Conservation (phyloP, 2,329 filamentous ascomycete species). For the Calycina marina region DNA sequence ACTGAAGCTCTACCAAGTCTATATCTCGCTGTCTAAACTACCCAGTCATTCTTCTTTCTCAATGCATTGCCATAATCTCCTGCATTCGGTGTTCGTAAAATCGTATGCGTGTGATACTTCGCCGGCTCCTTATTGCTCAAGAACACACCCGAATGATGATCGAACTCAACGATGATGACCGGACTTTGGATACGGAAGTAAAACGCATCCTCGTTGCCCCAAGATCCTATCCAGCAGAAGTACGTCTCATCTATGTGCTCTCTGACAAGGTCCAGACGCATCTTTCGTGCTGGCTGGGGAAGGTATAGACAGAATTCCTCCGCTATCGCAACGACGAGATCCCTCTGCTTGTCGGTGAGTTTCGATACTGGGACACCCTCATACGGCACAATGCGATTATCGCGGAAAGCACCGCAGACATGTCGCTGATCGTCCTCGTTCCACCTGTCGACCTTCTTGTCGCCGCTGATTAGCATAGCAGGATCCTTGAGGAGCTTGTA, state of each 20-base stretch:
- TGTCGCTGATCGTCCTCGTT: slow-evolving; percentile 72
- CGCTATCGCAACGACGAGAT: slow-evolving; percentile 41
- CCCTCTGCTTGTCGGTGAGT: slow-evolving; percentile 33
- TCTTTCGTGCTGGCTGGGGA: slow-evolving; percentile 36
- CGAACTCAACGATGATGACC: slow-evolving; percentile 61
- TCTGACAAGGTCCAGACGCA: slow-evolving; percentile 39
- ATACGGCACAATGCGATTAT: slow-evolving; percentile 63
- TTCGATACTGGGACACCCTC: slow-evolving; percentile 44
- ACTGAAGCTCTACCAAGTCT: too few species aligned
- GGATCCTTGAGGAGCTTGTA: slow-evolving; percentile 48
- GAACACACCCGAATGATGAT: slow-evolving; percentile 69
- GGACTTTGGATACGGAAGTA: slow-evolving; percentile 69
- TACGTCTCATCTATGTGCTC: slow-evolving; percentile 54
- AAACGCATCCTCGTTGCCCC: slow-evolving; percentile 51
- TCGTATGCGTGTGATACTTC: slow-evolving; percentile 68
- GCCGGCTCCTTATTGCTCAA: slow-evolving; percentile 57
- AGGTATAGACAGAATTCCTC: slow-evolving; percentile 55
- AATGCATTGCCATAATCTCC: slow-evolving; percentile 54
- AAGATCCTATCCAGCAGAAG: slow-evolving; percentile 67
- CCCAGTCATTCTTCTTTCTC: background rate
- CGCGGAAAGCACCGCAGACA: slow-evolving; percentile 61
- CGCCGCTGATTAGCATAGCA: slow-evolving; percentile 39
- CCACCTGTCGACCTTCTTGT: slow-evolving; percentile 41
- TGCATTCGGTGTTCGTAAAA: slow-evolving; percentile 56
- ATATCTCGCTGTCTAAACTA: too few species aligned